Conservation (phyloP, 2,329 filamentous ascomycete genomes). For the Talaromyces sp. region DNA sequence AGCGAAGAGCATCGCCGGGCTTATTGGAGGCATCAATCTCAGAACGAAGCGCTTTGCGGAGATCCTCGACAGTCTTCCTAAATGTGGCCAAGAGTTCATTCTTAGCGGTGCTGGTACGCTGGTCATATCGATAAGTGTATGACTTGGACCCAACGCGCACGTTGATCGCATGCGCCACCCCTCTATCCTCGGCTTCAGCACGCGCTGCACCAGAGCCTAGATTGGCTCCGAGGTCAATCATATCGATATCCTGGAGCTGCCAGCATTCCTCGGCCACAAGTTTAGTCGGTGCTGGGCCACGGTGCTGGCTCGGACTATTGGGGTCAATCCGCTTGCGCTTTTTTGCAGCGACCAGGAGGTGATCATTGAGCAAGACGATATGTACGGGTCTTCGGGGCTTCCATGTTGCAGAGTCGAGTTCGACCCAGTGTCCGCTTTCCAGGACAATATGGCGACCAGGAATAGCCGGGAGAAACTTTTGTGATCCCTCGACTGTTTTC, state of each 20-base stretch:
- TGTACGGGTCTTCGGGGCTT: conserved; percentile 86
- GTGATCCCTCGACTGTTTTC: conserved; percentile 95
- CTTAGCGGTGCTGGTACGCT: conserved; percentile 74
- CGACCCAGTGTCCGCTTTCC: conserved; percentile 90
- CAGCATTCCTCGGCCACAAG: conserved; percentile 92
- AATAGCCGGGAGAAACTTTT: conserved; percentile 89
- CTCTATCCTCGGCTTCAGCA: conserved; percentile 48
- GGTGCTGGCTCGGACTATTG: conserved; percentile 37
- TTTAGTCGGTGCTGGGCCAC: conserved; percentile 55
- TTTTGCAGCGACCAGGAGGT: conserved; percentile 81
- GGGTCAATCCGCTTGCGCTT: conserved; percentile 87
- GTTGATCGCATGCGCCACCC: conserved; percentile 80
- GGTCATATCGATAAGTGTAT: conserved; percentile 90
- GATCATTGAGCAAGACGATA: conserved; percentile 89
- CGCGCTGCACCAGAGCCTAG: conserved; percentile 31
- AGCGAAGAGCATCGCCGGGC: conserved; percentile 77
- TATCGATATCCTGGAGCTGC: conserved; percentile 86
- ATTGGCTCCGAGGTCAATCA: conserved; percentile 72
- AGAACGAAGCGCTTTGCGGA: conserved; percentile 77
- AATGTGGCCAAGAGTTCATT: conserved; percentile 78
- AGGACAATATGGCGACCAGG: conserved; percentile 90
- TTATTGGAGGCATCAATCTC: conserved; percentile 86
- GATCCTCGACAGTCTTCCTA: conserved; percentile 84
- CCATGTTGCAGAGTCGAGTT: conserved; percentile 95
- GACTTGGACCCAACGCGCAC: conserved; percentile 84